These are phyloP conservation scores for Musa beccarii DNA, from an alignment of 176 grass and related monocot genomes.

Conservation along the genomic window DNA sequence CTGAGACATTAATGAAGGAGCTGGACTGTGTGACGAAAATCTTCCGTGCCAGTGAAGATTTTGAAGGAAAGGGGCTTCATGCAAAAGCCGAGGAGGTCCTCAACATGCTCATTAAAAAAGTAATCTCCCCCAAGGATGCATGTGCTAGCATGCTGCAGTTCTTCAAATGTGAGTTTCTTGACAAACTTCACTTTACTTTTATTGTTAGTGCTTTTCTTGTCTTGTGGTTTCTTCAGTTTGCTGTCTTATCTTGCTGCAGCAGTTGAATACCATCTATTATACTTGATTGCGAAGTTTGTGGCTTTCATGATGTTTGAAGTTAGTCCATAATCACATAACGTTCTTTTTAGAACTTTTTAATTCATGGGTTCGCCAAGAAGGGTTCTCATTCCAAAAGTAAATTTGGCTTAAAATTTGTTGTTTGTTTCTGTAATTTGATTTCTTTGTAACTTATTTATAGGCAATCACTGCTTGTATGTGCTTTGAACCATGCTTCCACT, in stretches of 20 bases:
- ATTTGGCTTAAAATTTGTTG: neutral
- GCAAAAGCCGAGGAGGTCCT: conserved; percentile 72
- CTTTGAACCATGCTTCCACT: neutral
- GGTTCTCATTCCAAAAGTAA: neutral
- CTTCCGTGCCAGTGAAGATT: conserved; percentile 86
- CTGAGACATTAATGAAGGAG: conserved; percentile 67
- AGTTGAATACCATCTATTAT: neutral
- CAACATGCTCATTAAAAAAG: conserved; percentile 51
- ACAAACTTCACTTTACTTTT: conserved; percentile 5
- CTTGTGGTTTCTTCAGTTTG: neutral
- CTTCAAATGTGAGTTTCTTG: conserved; percentile 80
- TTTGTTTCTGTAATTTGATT: neutral
- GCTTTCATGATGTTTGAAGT: neutral
- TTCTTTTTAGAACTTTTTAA: neutral
- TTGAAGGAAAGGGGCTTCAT: conserved; percentile 86
- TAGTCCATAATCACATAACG: neutral
- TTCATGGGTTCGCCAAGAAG: neutral
- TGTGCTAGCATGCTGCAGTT: conserved; percentile 77
- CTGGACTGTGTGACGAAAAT: conserved; percentile 88
- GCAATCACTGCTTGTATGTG: neutral
- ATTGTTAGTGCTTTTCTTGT: neutral
- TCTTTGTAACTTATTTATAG: neutral
- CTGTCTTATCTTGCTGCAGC: neutral
- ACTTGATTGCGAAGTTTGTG: neutral
- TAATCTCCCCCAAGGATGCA: conserved; percentile 46